Conservation (phyloP, 768 basidiomycete genomes). For the Mycena amicta region DNA sequence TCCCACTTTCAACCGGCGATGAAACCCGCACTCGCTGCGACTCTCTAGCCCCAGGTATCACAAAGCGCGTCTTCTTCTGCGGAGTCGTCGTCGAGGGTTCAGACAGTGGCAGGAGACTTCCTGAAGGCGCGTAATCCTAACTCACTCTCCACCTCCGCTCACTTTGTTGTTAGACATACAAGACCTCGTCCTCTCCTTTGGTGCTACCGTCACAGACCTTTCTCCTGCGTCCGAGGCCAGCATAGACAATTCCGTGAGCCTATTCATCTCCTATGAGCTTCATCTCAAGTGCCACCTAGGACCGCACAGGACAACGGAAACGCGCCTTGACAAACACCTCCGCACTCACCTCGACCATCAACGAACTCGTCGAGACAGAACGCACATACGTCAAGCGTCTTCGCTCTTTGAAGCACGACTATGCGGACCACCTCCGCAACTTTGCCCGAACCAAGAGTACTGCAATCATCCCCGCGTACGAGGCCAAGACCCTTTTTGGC, state of each 20-base stretch:
- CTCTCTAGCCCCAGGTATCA: constrained; percentile 47
- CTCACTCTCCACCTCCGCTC: constrained; percentile 10
- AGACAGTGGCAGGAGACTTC: constrained; percentile 66
- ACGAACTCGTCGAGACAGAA: constrained; percentile 89
- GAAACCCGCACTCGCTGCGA: constrained; percentile 50
- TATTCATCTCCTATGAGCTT: constrained; percentile 2
- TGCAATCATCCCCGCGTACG: constrained; percentile 84
- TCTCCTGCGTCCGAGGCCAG: constrained; percentile 44
- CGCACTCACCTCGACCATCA: constrained; percentile 72
- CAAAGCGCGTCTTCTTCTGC: constrained; percentile 85
- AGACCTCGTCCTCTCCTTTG: constrained; percentile 76
- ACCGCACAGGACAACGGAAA: constrained; percentile 48
- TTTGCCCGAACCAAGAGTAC: constrained; percentile 86
- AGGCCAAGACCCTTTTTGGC: constrained; percentile 91
- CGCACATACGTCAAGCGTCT: constrained; percentile 86
- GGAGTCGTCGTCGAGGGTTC: constrained; percentile 89
- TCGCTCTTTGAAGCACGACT: constrained; percentile 80
- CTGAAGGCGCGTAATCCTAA: constrained; percentile 54
- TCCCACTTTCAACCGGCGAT: constrained; percentile 74
- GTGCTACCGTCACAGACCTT: constrained; percentile 62
- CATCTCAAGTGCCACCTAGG: constrained; percentile 29
- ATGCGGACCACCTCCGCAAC: constrained; percentile 86
- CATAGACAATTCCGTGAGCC: constrained; percentile 47
- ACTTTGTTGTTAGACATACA: constrained; percentile 60
- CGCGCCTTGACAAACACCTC: constrained; percentile 66